These are phyloP conservation scores for Colletotrichum paranaense DNA, from an alignment of 2,329 filamentous ascomycete species.

Conservation along the genomic window DNA sequence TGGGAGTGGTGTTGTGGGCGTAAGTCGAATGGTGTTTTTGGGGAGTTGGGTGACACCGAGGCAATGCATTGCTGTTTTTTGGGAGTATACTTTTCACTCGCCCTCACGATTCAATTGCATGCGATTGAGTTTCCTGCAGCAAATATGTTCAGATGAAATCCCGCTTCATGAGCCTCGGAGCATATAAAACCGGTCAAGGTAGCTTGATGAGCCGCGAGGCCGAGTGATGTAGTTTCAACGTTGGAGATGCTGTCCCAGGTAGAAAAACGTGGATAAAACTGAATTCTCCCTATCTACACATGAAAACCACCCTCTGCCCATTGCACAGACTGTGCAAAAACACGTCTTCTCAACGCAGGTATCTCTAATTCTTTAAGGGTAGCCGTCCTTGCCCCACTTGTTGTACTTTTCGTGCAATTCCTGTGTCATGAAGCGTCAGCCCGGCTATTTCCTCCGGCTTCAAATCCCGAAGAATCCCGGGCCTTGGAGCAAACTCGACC, in stretches of 20 bases:
- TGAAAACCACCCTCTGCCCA: conserved; percentile 21
- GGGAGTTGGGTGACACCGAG: not conserved
- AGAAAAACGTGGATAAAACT: conserved; percentile 19
- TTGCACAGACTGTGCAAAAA: conserved; percentile 16
- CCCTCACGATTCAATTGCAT: not conserved
- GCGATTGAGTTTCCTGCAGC: not conserved
- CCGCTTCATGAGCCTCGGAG: not conserved
- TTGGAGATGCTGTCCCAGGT: not conserved
- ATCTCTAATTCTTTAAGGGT: conserved; percentile 59
- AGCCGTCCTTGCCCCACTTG: conserved; percentile 99
- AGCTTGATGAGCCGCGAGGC: not conserved
- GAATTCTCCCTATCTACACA: conserved; percentile 37
- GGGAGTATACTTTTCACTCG: not conserved
- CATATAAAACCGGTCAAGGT: not conserved
- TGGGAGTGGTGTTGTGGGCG: not conserved
- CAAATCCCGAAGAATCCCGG: not conserved
- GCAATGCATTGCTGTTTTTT: not conserved
- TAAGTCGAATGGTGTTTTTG: conserved; percentile 21
- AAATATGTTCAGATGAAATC: not conserved
- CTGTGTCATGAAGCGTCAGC: conserved; percentile 55
- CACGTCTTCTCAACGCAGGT: conserved; percentile 20
- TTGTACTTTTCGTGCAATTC: conserved; percentile 96
- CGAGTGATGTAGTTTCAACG: not conserved
- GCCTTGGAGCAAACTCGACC: not conserved
- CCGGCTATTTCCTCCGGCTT: not conserved